Evolutionary conservation across 2,329 filamentous ascomycete genomes (phyloP), one percentile per base, ranked within the genome.

Genomic region (Epichloe typhina): DNA sequence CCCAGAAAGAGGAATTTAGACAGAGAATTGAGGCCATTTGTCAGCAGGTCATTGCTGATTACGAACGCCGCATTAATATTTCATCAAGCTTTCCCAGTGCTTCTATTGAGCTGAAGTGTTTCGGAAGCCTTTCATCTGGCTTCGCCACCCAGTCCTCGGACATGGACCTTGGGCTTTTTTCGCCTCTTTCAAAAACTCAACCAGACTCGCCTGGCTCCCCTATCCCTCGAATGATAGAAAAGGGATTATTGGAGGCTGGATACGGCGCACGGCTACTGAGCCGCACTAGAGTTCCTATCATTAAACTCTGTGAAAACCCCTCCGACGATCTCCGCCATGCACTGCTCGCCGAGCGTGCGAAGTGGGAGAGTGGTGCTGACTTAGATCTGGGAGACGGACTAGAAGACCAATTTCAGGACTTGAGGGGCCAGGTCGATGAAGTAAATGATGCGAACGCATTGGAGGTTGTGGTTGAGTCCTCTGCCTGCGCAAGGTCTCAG

Each of bases 111-210:
- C 71, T 94, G 13, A 80, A 80, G 58, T 88, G 84, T 59, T 94
- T 93, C 61, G 89, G 88, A 4, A 94, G 88, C 62, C 72, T 94
- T 45, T 79, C 80, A 19, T 90, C 88, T 12, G 89, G 89, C 0
- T 95, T 95, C 66, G 90, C 87, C 3, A 88, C 86, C 11, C 86
- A 85, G 59, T 80, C 82, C n/a, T 91, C 89, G 1, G 89, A 95
- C 60, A 88, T 95, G 84, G 90, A 96, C 65, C 76, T 95, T 33
- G 86, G 84, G 8, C 76, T 95, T 36, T 71, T 93, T 5, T 84
- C 86, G 1, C 79, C 78, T 3, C 67, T 74, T 46, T 83, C 84
- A 2, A 62, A 66, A 19, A 68, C 75, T 43, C 70, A 76, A 48
- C 72, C 75, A 3, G 74, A 80, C 54, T 70, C 72, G 13, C 63